Evolutionary conservation across 345 rosid genomes (phyloP).

Genomic region (Hevea brasiliensis): DNA sequence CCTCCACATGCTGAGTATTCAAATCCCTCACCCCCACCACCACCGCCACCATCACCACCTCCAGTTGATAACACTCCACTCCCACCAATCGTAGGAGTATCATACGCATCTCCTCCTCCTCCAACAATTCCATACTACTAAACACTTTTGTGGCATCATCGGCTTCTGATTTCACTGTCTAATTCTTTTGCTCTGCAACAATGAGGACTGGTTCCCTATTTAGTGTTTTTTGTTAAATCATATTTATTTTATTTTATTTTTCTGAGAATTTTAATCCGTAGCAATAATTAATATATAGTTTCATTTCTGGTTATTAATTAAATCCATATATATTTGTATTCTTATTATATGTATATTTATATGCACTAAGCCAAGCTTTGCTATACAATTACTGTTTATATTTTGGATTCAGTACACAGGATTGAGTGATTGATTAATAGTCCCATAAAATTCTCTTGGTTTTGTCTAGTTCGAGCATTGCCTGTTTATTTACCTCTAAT

Average conservation of each 20-base stretch:
- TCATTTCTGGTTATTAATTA: not conserved
- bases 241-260: not conserved
- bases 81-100: constrained; percentile 56
- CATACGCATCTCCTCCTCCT: constrained; percentile 61
- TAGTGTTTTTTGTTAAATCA: not conserved
- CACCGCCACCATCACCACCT: constrained; percentile 19
- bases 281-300: not conserved
- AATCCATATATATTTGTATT: not conserved
- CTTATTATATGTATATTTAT: not conserved
- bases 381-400: not conserved
- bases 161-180: not conserved
- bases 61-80: constrained; percentile 34
- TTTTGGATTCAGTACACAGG: too few species aligned
- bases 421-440: too few species aligned
- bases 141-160: not conserved
- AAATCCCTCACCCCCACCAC: constrained; percentile 9
- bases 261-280: not conserved
- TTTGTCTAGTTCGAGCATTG: too few species aligned
- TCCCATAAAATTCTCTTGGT: too few species aligned
- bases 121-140: constrained; percentile 55
- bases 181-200: not conserved
- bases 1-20: not conserved
- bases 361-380: not conserved
- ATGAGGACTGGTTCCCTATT: not conserved
- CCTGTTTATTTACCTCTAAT: too few species aligned